Evolutionary conservation across 352 stramenopile species (phyloP).

Genomic region (Pythium dissimile): DNA sequence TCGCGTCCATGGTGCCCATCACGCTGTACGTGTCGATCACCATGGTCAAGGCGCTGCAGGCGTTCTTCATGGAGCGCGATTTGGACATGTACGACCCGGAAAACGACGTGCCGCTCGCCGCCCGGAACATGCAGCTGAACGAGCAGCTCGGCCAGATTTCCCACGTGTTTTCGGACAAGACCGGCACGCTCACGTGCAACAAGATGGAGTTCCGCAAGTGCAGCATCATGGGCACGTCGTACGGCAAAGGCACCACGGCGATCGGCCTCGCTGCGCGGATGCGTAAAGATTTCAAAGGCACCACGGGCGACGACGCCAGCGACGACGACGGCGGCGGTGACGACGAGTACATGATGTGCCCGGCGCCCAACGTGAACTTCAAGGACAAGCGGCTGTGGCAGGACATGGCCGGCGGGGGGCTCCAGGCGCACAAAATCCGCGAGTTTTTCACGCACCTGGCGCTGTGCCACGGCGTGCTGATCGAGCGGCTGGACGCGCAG

Average conservation of each 20-base stretch:
- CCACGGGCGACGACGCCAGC: slow-evolving; percentile 35
- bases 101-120: slow-evolving; percentile 65
- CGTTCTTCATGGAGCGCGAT: slow-evolving; percentile 82
- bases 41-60: slow-evolving; percentile 89
- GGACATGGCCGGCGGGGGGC: slow-evolving; percentile 37
- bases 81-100: slow-evolving; percentile 85
- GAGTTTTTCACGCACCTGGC: slow-evolving; percentile 87
- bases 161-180: slow-evolving; percentile 97
- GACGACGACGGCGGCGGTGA: slow-evolving; percentile 38
- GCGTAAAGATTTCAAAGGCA: slow-evolving; percentile 58
- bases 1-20: slow-evolving; percentile 85
- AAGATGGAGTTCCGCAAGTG: slow-evolving; percentile 91
- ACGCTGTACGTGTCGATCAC: slow-evolving; percentile 88
- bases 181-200: slow-evolving; percentile 85
- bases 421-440: slow-evolving; percentile 54
- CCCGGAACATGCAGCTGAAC: slow-evolving; percentile 85
- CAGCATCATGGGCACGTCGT: slow-evolving; percentile 72
- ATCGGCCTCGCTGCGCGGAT: slow-evolving; percentile 72
- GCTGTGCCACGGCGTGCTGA: slow-evolving; percentile 95
- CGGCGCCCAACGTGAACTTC: slow-evolving; percentile 76
- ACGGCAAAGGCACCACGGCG: slow-evolving; percentile 81
- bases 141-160: slow-evolving; percentile 91
- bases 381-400: slow-evolving; percentile 59
- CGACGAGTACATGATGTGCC: slow-evolving; percentile 30
- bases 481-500: slow-evolving; percentile 88